Evolutionary conservation across 2,329 filamentous ascomycete species (phyloP).

Genomic region (Dactylellina haptotyla): DNA sequence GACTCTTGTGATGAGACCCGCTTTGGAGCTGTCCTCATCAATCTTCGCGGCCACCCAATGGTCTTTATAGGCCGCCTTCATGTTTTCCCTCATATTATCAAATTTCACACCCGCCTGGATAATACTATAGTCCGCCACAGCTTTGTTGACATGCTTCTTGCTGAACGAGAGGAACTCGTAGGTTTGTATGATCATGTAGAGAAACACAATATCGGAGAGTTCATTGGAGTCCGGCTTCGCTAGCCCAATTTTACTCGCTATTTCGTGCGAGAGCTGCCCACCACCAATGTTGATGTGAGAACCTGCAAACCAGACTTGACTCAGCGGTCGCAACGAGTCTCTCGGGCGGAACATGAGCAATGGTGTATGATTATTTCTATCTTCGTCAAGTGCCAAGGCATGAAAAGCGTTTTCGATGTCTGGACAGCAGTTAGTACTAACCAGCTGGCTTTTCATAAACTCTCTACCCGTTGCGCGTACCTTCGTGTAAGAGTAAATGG

Average conservation of each 20-base stretch:
- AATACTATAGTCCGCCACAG: conserved; percentile 8
- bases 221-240: conserved; percentile 27
- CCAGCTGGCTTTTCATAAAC: background rate
- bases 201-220: conserved; percentile 62
- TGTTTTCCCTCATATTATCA: background rate
- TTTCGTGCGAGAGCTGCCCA: conserved; percentile 64
- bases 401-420: conserved; percentile 70
- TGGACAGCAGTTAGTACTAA: conserved; percentile 54
- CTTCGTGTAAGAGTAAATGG: conserved; percentile 38
- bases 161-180: conserved; percentile 60
- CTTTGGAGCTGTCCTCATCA: conserved; percentile 9
- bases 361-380: conserved; percentile 59
- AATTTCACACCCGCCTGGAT: background rate
- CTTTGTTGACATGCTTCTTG: conserved; percentile 58
- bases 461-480: background rate
- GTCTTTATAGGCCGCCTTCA: conserved; percentile 14
- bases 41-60: conserved; percentile 38
- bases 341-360: conserved; percentile 41
- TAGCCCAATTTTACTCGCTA: conserved; percentile 59
- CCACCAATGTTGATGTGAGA: conserved; percentile 65
- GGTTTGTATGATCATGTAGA: conserved; percentile 66
- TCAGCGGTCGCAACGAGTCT: conserved; percentile 17
- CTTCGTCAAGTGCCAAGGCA: conserved; percentile 70
- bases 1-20: background rate
- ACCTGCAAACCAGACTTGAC: conserved; percentile 66